Conservation (phyloP, 1,139 yeast genomes). For the Scheffersomyces parashehatae region DNA sequence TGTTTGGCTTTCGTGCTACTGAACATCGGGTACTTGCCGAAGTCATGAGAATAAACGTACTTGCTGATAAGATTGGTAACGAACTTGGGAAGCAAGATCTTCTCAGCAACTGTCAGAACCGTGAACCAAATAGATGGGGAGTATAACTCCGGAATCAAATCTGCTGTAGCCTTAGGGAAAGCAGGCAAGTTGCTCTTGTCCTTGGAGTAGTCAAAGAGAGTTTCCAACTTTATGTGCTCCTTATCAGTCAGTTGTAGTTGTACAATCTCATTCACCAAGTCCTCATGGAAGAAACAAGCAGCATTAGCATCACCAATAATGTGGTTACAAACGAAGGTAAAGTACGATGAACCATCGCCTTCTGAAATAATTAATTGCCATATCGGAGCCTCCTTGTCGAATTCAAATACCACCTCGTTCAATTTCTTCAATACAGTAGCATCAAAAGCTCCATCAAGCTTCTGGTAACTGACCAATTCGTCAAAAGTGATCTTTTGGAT, state of each 20-base stretch:
- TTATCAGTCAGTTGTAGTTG: background rate
- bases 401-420: constrained; percentile 15
- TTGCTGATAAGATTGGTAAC: constrained; percentile 3
- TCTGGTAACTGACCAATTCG: constrained; percentile 23
- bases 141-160: constrained; percentile 9
- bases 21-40: constrained; percentile 18
- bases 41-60: constrained; percentile 8
- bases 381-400: constrained; percentile 22
- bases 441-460: constrained; percentile 15
- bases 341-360: constrained; percentile 15
- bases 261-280: constrained; percentile 22
- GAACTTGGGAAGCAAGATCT: constrained; percentile 8
- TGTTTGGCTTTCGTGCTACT: constrained; percentile 9
- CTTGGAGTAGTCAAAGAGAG: constrained; percentile 8
- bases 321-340: constrained; percentile 35
- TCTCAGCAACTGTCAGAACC: constrained; percentile 1
- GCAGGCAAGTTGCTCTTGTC: constrained; percentile 4
- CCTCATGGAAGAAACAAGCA: constrained; percentile 32
- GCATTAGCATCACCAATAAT: constrained; percentile 38
- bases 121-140: constrained; percentile 10
- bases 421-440: constrained; percentile 16
- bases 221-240: constrained; percentile 1
- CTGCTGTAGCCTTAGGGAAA: constrained; percentile 4
- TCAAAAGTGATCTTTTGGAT: constrained; percentile 21
- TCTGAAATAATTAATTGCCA: constrained; percentile 30